Evolutionary conservation across 2,329 filamentous ascomycete species (phyloP).

Genomic region (Ascochyta lentis): DNA sequence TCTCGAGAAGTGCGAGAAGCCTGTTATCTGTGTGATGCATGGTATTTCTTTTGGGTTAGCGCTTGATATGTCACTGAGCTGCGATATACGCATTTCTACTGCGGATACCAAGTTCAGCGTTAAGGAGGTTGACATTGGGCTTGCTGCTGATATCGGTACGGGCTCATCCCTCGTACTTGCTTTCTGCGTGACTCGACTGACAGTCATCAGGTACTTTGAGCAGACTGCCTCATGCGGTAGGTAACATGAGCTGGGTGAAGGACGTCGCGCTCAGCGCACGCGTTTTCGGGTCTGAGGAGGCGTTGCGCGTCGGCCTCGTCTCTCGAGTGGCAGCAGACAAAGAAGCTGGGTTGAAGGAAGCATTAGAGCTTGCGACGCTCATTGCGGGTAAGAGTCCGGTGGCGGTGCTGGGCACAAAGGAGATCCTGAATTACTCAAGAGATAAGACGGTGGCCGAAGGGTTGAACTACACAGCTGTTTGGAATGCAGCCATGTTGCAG

Average conservation of each 20-base stretch:
- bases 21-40: conserved; percentile 47
- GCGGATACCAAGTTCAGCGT: conserved; percentile 69
- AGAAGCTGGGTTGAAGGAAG: conserved; percentile 56
- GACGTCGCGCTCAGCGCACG: conserved; percentile 77
- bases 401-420: conserved; percentile 86
- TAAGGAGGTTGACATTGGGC: conserved; percentile 82
- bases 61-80: conserved; percentile 65
- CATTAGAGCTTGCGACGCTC: conserved; percentile 66
- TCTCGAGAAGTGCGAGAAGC: conserved; percentile 88
- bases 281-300: conserved; percentile 73
- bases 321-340: conserved; percentile 68
- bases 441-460: conserved; percentile 80
- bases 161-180: conserved; percentile 56
- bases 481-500: conserved; percentile 87
- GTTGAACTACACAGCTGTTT: conserved; percentile 81
- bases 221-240: conserved; percentile 74
- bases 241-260: conserved; percentile 77
- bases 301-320: conserved; percentile 72
- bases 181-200: not conserved
- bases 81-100: conserved; percentile 73
- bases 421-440: conserved; percentile 80
- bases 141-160: conserved; percentile 81
- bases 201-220: not conserved
- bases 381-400: conserved; percentile 86
- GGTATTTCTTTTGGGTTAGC: conserved; percentile 48